Evolutionary conservation across 2,329 filamentous ascomycete genomes (phyloP).

Genomic region (Fusarium hainanense): DNA sequence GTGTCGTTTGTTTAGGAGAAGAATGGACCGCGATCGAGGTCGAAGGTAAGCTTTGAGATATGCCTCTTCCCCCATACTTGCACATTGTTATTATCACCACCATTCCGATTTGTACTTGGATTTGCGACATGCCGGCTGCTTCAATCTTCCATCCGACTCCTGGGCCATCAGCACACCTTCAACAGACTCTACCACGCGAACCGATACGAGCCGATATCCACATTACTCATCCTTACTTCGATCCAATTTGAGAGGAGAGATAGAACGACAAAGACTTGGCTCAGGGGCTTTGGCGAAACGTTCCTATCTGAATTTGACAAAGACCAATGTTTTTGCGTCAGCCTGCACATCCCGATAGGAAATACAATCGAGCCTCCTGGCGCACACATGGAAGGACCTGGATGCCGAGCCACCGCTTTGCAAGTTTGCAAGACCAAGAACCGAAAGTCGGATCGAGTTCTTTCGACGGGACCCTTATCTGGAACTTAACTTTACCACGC

Average conservation of each 20-base stretch:
- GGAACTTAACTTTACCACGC: neutral
- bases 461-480: too few species aligned
- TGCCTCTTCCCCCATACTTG: slow-evolving; percentile 13
- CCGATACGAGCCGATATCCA: neutral
- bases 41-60: slow-evolving; percentile 49
- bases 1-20: slow-evolving; percentile 5
- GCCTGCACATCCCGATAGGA: neutral
- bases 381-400: neutral
- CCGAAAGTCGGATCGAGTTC: neutral
- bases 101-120: slow-evolving; percentile 7
- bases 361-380: too few species aligned
- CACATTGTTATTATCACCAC: slow-evolving; percentile 11
- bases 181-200: neutral
- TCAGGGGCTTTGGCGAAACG: neutral
- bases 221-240: neutral
- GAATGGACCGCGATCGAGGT: slow-evolving; percentile 55
- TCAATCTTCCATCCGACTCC: neutral
- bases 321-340: neutral
- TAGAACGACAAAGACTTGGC: neutral
- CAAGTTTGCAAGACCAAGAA: neutral
- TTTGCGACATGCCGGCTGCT: slow-evolving; percentile 23
- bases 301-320: neutral
- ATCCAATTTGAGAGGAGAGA: too few species aligned
- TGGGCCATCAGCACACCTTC: neutral
- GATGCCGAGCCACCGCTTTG: neutral